Conservation (phyloP, 345 rosid species). For the Hirschfeldia incana region DNA sequence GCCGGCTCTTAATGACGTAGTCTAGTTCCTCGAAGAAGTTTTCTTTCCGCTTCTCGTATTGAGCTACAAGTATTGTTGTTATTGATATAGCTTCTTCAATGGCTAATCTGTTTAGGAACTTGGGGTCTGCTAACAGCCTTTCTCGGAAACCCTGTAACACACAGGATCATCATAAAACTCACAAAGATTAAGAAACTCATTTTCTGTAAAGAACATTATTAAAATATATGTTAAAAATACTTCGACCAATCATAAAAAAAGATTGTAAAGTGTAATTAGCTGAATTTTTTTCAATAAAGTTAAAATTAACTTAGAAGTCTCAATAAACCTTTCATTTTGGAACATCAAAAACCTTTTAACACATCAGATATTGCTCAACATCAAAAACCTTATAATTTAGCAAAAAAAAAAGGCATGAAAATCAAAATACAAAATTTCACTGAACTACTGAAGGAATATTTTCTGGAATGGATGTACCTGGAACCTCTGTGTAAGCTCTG, state of each 20-base stretch:
- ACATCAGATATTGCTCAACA: too few species aligned
- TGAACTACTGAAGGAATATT: neutral
- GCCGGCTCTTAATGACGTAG: too few species aligned
- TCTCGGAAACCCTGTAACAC: constrained; percentile 86
- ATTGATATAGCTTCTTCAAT: constrained; percentile 91
- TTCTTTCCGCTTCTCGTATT: constrained; percentile 84
- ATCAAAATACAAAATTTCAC: neutral
- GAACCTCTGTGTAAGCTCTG: constrained; percentile 80
- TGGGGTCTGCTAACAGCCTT: constrained; percentile 89
- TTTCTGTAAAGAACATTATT: too few species aligned
- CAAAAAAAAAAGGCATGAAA: neutral
- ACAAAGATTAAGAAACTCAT: too few species aligned
- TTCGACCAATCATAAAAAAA: too few species aligned
- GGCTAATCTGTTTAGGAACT: constrained; percentile 84
- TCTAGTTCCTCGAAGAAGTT: constrained; percentile 90
- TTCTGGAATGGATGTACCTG: constrained; percentile 51
- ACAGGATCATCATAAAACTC: constrained; percentile 20
- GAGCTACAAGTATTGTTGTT: constrained; percentile 87
- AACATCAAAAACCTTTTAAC: too few species aligned
- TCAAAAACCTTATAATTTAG: too few species aligned
- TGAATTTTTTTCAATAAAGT: too few species aligned
- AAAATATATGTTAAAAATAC: too few species aligned
- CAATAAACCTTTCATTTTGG: too few species aligned
- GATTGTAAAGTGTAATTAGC: too few species aligned
- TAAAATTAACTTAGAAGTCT: too few species aligned